A percentile compares a stretch with the other conserved stretches of the same genome.
Evolutionary conservation across 805 yeast genomes (phyloP).

Genomic region (Kodamaea jinghongensis): DNA sequence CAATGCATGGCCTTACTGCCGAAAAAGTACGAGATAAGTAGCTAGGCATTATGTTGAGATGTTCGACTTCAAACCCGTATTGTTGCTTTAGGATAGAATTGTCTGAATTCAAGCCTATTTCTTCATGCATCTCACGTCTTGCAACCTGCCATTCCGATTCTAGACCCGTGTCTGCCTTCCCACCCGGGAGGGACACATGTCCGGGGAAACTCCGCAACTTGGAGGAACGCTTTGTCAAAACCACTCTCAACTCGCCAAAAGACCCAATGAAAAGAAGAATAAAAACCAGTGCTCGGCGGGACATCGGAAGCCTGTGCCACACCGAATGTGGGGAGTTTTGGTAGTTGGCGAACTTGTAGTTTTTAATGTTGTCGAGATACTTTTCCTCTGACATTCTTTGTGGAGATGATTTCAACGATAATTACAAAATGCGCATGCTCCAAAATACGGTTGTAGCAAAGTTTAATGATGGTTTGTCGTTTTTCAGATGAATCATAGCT

Average conservation of each 20-base stretch:
- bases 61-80: slow-evolving; percentile 59
- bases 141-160: slow-evolving; percentile 73
- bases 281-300: slow-evolving; percentile 77
- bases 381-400: slow-evolving; percentile 15
- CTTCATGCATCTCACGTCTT: slow-evolving; percentile 82
- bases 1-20: slow-evolving; percentile 80
- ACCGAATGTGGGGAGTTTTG: slow-evolving; percentile 33
- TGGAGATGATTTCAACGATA: neutral
- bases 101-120: slow-evolving; percentile 65
- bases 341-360: slow-evolving; percentile 33
- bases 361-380: slow-evolving; percentile 30
- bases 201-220: slow-evolving; percentile 75
- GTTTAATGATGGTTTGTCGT: too few relatives aligned
- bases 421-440: too few relatives aligned
- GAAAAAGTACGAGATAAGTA: slow-evolving; percentile 78
- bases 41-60: slow-evolving; percentile 65
- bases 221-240: slow-evolving; percentile 75
- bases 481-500: too few relatives aligned
- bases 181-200: slow-evolving; percentile 92
- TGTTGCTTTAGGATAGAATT: slow-evolving; percentile 42
- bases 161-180: slow-evolving; percentile 70
- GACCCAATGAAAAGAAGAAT: slow-evolving; percentile 69
- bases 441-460: too few relatives aligned
- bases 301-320: slow-evolving; percentile 65
- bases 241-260: slow-evolving; percentile 72